These are phyloP conservation scores for Phialophora macrospora DNA, from an alignment of 2,329 filamentous ascomycete species.

Conservation along the genomic window DNA sequence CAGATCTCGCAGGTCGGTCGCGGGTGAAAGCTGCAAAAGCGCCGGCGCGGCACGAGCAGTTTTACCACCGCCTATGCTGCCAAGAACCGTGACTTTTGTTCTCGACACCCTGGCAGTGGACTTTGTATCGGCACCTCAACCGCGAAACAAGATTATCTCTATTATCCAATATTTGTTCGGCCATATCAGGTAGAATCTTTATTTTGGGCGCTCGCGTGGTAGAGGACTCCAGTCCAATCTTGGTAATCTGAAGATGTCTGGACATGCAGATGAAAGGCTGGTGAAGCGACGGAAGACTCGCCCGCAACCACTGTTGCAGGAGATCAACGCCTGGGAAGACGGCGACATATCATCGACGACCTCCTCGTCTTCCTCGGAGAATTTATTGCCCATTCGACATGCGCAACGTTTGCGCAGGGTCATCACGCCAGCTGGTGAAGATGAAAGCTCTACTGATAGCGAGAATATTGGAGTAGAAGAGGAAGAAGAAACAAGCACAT, in stretches of 20 bases:
- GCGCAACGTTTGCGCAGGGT: not conserved
- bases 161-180: not conserved
- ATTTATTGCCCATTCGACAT: not conserved
- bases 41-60: too few species aligned
- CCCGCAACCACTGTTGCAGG: not conserved
- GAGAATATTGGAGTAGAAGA: not conserved
- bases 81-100: too few species aligned
- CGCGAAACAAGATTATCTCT: not conserved
- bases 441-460: slow-evolving; percentile 10
- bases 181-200: not conserved
- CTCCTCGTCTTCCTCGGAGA: not conserved
- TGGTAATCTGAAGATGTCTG: not conserved
- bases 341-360: not conserved
- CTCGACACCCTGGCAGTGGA: not conserved
- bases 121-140: not conserved
- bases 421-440: not conserved
- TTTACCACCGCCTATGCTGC: too few species aligned
- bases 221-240: not conserved
- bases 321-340: not conserved
- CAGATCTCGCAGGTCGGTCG: too few species aligned
- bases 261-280: not conserved
- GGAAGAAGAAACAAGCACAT: slow-evolving; percentile 18
- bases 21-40: too few species aligned
- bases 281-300: not conserved
- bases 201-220: not conserved